These are phyloP conservation scores for Colletotrichum acutatum DNA, from an alignment of 2,329 filamentous ascomycete species.

Conservation along the genomic window DNA sequence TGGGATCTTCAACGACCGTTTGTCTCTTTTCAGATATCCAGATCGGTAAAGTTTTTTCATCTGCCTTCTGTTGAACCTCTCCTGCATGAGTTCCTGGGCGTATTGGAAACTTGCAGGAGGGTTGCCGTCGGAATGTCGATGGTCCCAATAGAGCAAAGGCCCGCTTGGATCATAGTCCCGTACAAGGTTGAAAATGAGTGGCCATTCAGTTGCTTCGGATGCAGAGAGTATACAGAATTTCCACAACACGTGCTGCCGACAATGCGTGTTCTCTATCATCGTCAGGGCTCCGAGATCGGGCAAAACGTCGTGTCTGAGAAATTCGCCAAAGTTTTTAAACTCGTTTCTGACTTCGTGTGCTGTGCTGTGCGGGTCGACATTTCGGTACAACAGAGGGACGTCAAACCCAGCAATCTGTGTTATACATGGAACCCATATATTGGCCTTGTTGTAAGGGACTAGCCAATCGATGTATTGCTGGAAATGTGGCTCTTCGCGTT, in stretches of 20 bases:
- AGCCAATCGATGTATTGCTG: not conserved
- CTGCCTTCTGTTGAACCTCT: not conserved
- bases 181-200: not conserved
- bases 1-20: not conserved
- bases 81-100: not conserved
- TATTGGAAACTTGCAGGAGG: not conserved
- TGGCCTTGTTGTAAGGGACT: too few relatives aligned
- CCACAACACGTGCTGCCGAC: not conserved
- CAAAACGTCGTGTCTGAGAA: rapidly evolving
- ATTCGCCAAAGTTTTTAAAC: conserved; percentile 1
- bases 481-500: not conserved
- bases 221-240: not conserved
- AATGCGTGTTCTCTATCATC: too few relatives aligned
- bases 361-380: not conserved
- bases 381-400: not conserved
- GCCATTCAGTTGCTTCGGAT: not conserved
- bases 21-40: not conserved
- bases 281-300: not conserved
- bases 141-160: not conserved
- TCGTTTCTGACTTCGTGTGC: not conserved
- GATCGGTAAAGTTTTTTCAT: not conserved
- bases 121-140: not conserved
- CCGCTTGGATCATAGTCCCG: not conserved
- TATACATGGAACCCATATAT: rapidly evolving
- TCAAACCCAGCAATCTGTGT: conserved; percentile 2